Evolutionary conservation across 129 eudicot genomes (phyloP).

Genomic region (carrot (Daucus carota)): DH1_v3.0 NC_030381.2:16706501-16707000

Average conservation of each 20-base stretch:
- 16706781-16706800: slow-evolving; percentile 87
- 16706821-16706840: background rate
- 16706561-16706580: background rate
- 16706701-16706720: slow-evolving; percentile 71
- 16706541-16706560: slow-evolving; percentile 6
- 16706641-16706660: slow-evolving; percentile 91
- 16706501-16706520: slow-evolving; percentile 13
- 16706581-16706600: background rate
- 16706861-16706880: no score
- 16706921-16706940: no score
- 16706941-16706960: no score
- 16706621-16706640: slow-evolving; percentile 94
- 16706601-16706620: slow-evolving; percentile 68
- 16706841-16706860: no score
- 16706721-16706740: slow-evolving; percentile 96
- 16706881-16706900: no score
- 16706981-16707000: no score
- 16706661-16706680: slow-evolving; percentile 59
- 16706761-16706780: slow-evolving; percentile 95
- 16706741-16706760: slow-evolving; percentile 96
- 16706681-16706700: slow-evolving; percentile 78
- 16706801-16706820: background rate
- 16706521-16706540: background rate
- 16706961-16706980: no score
- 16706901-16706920: no score